Base-by-base conservation (phyloP, 2,329 filamentous ascomycete species). In the Paramyrothecium sp. region DNA sequence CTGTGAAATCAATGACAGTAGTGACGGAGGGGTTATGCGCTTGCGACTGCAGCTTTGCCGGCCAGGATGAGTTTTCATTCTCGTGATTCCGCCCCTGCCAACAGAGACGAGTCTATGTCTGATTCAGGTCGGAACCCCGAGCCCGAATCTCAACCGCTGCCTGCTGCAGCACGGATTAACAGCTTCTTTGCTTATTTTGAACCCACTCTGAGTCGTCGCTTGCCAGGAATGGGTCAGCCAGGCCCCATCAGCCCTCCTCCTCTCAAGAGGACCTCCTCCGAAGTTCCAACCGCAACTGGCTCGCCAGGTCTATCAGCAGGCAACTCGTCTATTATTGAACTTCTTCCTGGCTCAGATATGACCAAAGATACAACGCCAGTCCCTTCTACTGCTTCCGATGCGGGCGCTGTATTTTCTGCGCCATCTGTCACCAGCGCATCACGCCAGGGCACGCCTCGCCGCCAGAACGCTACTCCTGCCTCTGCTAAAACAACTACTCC, bases 191-290 rank as follows among this genome's bases (percentile, higher is more conserved):
- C 49, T 19, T 30, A 30, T 23, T 30, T 30, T 51, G 49, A 51
- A 10, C 51, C 26, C n/a, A 17, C 38, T 12, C 5, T 16, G 5
- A 19, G 13, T 44, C 38, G 38, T 7, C 38, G 16, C 8, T 30
- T 20, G 33, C 20, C 51, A 53, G 30, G 23, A 11, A 21, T 21
- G 33, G 38, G 21, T 33, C 30, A 34, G n/a, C 51, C 26, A 41
- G 30, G 30, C 1, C 62, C 65, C 54, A 65, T 69, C 55, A 74
- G 67, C 58, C 69, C 71, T 13, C 67, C 68, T 22, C 67, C 60
- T 2, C 54, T 69, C 47, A 67, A 64, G 54, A 64, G 69, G 55
- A 54, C 60, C 22, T 49, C 49, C 22, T 38, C 54, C 38, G 56
- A 47, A 54, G 59, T 50, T 54, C 23, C 56, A 21, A 53, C 44